Percentiles rank a stretch among this genome's conserved stretches.
Evolutionary conservation across 306 rosid species (phyloP).

Genomic region (peach (Prunus persica)): DNA sequence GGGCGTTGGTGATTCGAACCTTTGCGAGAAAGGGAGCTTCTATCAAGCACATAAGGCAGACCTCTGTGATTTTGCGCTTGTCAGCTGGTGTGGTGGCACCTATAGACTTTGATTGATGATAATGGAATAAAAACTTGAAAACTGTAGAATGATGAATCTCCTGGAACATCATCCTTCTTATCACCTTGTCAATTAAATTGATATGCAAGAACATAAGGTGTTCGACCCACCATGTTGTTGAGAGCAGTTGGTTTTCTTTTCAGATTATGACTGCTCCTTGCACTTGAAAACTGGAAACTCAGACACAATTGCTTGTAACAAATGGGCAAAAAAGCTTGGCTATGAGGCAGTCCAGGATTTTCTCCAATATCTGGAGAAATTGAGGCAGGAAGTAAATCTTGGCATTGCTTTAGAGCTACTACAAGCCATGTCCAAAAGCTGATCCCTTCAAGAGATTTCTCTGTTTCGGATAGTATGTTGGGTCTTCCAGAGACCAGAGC

Average conservation of each 20-base stretch:
- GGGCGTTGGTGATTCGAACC: conserved; percentile 19
- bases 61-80: conserved; percentile 35
- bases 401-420: conserved; percentile 61
- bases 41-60: conserved; percentile 52
- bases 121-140: conserved; percentile 56
- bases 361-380: conserved; percentile 30
- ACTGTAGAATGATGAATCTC: conserved; percentile 45
- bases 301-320: conserved; percentile 38
- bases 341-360: conserved; percentile 44
- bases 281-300: conserved; percentile 47
- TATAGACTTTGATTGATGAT: conserved; percentile 35
- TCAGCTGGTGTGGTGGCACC: conserved; percentile 30
- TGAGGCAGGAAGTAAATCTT: conserved; percentile 30
- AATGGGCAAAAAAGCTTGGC: conserved; percentile 37
- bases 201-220: conserved; percentile 50
- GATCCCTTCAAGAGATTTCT: conserved; percentile 45
- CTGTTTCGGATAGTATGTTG: conserved; percentile 34
- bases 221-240: conserved; percentile 72
- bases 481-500: conserved; percentile 11
- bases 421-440: conserved; percentile 64
- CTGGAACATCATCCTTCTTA: conserved; percentile 48
- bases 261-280: conserved; percentile 34
- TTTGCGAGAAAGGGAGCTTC: conserved; percentile 49
- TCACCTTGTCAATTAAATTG: conserved; percentile 40
- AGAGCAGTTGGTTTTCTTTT: conserved; percentile 34